Conservation (phyloP, 2,329 filamentous ascomycete genomes). For the Ceratocystis cacaofunesta region DNA sequence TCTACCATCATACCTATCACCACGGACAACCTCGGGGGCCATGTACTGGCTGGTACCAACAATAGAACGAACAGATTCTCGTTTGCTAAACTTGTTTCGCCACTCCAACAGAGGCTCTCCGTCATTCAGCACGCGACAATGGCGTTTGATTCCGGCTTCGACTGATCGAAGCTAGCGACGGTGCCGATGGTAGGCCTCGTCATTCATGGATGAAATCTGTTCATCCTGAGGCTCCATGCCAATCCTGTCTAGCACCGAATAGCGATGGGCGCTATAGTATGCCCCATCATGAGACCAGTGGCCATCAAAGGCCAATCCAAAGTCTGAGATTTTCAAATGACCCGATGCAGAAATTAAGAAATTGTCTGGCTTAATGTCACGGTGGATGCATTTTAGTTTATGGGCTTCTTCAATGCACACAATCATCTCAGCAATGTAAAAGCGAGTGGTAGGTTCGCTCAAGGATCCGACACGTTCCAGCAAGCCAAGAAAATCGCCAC, state of each 20-base stretch:
- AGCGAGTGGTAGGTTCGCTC: slow-evolving; percentile 61
- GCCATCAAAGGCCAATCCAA: slow-evolving; percentile 86
- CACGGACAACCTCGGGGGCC: slow-evolving; percentile 82
- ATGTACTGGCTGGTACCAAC: slow-evolving; percentile 97
- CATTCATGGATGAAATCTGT: slow-evolving; percentile 23
- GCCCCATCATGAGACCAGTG: slow-evolving; percentile 85
- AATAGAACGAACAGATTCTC: slow-evolving; percentile 64
- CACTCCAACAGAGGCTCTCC: slow-evolving; percentile 42
- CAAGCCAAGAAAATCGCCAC: slow-evolving; percentile 80
- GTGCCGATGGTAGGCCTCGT: slow-evolving; percentile 10
- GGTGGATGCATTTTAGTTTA: slow-evolving; percentile 76
- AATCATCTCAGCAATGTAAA: slow-evolving; percentile 93
- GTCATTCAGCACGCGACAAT: slow-evolving; percentile 14
- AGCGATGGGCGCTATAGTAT: slow-evolving; percentile 73
- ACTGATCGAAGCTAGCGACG: slow-evolving; percentile 14
- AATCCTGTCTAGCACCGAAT: slow-evolving; percentile 61
- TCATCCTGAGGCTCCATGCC: slow-evolving; percentile 58
- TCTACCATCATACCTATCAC: slow-evolving; percentile 72
- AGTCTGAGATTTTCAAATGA: slow-evolving; percentile 91
- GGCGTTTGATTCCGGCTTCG: slow-evolving; percentile 28
- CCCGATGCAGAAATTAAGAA: slow-evolving; percentile 80
- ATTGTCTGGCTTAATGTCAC: slow-evolving; percentile 94
- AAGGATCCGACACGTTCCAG: slow-evolving; percentile 75
- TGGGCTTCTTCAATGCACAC: slow-evolving; percentile 88
- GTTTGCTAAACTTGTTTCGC: slow-evolving; percentile 53